Evolutionary conservation across 306 rosid genomes (phyloP).

Genomic region (Phaseolus lunatus): DNA sequence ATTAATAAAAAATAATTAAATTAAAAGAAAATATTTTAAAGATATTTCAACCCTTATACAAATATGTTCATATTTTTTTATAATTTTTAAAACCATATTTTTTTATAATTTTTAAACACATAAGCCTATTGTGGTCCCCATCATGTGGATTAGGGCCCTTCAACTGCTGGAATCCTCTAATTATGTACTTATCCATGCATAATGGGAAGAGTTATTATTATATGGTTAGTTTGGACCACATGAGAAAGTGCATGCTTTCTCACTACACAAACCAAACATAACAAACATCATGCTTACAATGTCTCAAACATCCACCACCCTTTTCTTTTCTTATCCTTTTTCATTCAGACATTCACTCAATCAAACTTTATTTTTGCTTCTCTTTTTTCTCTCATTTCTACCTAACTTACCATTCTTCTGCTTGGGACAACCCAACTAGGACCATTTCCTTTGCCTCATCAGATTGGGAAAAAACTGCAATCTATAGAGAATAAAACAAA

Average conservation of each 20-base stretch:
- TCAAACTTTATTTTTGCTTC: neutral
- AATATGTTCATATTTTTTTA: too few relatives aligned
- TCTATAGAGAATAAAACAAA: neutral
- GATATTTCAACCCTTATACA: too few relatives aligned
- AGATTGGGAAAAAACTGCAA: constrained; percentile 1
- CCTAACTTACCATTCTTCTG: constrained; percentile 9
- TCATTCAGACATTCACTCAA: constrained; percentile 4
- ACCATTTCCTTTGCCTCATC: neutral
- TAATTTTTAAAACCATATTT: too few relatives aligned
- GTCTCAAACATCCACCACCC: neutral
- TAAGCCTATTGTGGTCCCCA: constrained; percentile 36
- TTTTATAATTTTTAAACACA: too few relatives aligned
- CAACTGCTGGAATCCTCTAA: constrained; percentile 21
- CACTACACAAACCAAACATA: constrained; percentile 2
- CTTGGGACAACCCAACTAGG: constrained; percentile 21
- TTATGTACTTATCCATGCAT: neutral
- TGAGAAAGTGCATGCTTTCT: neutral
- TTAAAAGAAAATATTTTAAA: too few relatives aligned
- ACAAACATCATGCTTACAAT: neutral
- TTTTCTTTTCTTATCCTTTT: constrained; percentile 5
- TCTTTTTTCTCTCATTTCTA: neutral
- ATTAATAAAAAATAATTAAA: too few relatives aligned
- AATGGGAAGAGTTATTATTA: neutral
- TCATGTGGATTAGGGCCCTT: constrained; percentile 34
- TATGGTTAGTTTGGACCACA: constrained; percentile 31